phyloP scores from a whole-genome alignment of 352 stramenopile genomes.

The Globisporangium iwayamae region DNA sequence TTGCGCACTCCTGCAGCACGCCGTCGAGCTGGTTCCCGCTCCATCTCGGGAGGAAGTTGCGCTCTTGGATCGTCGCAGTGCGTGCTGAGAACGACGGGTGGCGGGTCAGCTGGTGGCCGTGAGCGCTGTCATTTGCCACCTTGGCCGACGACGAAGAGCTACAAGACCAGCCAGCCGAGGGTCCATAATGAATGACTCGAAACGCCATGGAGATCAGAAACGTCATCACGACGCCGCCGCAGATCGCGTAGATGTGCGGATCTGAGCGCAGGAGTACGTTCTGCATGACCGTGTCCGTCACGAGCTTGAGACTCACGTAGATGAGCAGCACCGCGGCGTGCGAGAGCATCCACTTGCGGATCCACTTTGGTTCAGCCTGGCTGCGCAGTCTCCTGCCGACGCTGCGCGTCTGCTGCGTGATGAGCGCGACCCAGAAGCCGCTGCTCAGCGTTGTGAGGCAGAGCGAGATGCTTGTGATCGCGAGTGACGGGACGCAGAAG shows the following conservation, averaged over 20 bases:
- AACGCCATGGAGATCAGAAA: slow-evolving; percentile 27
- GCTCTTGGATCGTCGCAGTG: not conserved
- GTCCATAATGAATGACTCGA: slow-evolving; percentile 17
- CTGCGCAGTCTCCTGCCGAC: slow-evolving; percentile 25
- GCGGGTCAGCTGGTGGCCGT: not conserved
- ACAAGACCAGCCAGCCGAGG: not conserved
- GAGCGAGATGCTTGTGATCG: slow-evolving; percentile 27
- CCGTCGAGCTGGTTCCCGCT: not conserved
- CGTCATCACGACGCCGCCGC: slow-evolving; percentile 25
- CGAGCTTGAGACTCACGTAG: slow-evolving; percentile 28
- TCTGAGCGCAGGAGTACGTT: slow-evolving; percentile 31
- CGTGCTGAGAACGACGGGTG: slow-evolving; percentile 6
- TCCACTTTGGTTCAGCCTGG: slow-evolving; percentile 21
- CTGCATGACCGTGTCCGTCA: slow-evolving; percentile 20
- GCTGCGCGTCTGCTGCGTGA: slow-evolving; percentile 30
- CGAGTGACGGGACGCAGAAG: slow-evolving; percentile 29
- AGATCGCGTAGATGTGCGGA: slow-evolving; percentile 38
- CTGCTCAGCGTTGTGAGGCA: slow-evolving; percentile 35
- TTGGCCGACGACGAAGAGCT: not conserved
- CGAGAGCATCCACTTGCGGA: slow-evolving; percentile 24
- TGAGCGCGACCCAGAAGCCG: slow-evolving; percentile 34
- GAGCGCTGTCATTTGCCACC: too few species aligned
- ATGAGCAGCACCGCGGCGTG: slow-evolving; percentile 19
- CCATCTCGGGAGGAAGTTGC: slow-evolving; percentile 6
- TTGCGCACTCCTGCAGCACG: slow-evolving; percentile 6